Percentiles rank a stretch among this genome's conserved stretches.
Conservation (phyloP, 306 rosid genomes). For the Neltuma alba region DNA sequence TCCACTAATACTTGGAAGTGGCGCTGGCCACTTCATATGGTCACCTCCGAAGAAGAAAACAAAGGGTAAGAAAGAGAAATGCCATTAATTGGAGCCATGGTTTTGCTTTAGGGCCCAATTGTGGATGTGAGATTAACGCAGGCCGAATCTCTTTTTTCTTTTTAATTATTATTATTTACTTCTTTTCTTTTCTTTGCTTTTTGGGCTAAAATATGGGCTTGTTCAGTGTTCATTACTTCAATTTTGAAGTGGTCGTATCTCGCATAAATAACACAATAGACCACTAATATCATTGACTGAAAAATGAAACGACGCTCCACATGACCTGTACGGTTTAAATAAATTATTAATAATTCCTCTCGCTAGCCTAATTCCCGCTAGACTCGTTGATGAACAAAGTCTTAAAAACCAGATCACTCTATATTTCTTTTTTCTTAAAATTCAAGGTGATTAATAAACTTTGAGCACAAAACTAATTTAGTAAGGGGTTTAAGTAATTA, state of each 20-base stretch:
- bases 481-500: not conserved
- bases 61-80: no score
- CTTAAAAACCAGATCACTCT: not conserved
- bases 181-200: not conserved
- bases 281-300: not conserved
- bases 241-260: not conserved
- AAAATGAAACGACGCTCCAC: not conserved
- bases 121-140: not conserved
- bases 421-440: not conserved
- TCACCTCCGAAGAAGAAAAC: no score
- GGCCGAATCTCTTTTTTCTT: not conserved
- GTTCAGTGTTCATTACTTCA: not conserved
- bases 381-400: not conserved
- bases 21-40: not conserved
- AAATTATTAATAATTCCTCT: not conserved
- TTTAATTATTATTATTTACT: no score
- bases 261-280: not conserved
- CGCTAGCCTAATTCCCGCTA: not conserved
- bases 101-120: not conserved
- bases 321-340: no score
- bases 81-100: no score
- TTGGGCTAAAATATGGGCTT: not conserved
- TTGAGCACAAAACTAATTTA: not conserved
- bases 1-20: not conserved
- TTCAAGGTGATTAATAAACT: not conserved